Base-by-base conservation (phyloP, 208 protist species). In the Phytomonas serpens region DNA sequence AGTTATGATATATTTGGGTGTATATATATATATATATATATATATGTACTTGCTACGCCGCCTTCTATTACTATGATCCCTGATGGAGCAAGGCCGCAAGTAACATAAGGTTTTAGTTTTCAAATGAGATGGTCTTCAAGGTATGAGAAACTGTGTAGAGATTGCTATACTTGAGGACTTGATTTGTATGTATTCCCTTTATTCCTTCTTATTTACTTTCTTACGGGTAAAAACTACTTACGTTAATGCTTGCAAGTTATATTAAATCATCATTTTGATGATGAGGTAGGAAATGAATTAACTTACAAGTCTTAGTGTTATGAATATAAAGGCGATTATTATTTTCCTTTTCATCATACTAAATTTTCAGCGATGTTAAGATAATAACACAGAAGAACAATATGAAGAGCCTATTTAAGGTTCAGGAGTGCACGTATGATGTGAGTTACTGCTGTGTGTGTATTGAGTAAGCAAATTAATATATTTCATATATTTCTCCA, bases 201-300 rank as follows among this genome's bases (percentile, higher is more conserved):
- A 67, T 65, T 36, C 7, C 14, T 37, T 19, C 61, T n/a, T 64
- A 38, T 72, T 51, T 19, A n/a, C 3, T 57, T 14, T 63, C 33
- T 19, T 38, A 19, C 13, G 30, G 32, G 14, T 4, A 32, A 61
- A 76, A 72, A 72, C 2, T 5, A 70, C 34, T 71, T 68, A 71
- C 70, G 37, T 67, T 71, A 4, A 65, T 72, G 66, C 13, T 77
- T 72, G 69, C 64, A 74, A 62, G 16, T 73, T 31, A 71, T 67
- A 66, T 66, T 67, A 16, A 37, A 66, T 52, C 6, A 67, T 30
- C 68, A 38, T 69, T 57, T 68, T 40, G 67, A 61, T 64, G 69
- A 31, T 32, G 61, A 57, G 0, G 13, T 38, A 30, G 42, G 37
- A 38, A 76, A 34, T 64, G 52, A 34, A 47, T 69, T 64, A 5